Base-by-base conservation (phyloP, 495 filamentous ascomycete species). In the Pyrenula massariospora region DNA sequence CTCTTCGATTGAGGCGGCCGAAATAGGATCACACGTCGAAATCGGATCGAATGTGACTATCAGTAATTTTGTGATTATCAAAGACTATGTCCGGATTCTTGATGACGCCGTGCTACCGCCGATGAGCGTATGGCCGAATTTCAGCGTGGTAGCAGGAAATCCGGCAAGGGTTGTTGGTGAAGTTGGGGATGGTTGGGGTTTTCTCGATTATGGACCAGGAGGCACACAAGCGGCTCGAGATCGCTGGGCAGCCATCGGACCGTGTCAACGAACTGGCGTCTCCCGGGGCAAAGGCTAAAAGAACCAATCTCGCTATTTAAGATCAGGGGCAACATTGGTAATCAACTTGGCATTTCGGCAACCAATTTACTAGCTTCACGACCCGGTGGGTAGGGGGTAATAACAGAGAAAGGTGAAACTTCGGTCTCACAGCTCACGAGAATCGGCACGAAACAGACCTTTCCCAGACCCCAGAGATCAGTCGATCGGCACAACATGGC, bases 111-210 rank as follows among this genome's bases (percentile, higher is more conserved):
- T 95, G 50, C 78, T 98, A 19, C 87, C 93, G 8, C 75, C 83
- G 15, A 86, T 87, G 56, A 96, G 94, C 84, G 89, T 96, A 12
- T 87, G 97, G 59, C 89, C 91, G 25, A 88, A 87, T 64, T 92
- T 88, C 70, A 86, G 80, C 62, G 79, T 96, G 49, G 91, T 98
- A 19, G 89, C 83, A 0, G 91, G 91, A 0, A 74, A 82, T 63
- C 90, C 91, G 2, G 91, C 84, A 2, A 73, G 87, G 52, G 86
- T 95, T 57, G 80, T 95, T 5, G 91, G 87, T 15, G 90, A 96
- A 69, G 77, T 94, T 1, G 86, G 86, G 1, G 91, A 95, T 65
- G 91, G 89, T 2, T 84, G 80, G 74, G 81, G 80, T 12, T 76
- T 78, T 62, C 31, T 42, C 15, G 31, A 42, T 42, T 15, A 42